These are phyloP conservation scores for Adansonia madagascariensis DNA, from an alignment of 441 rosid species.

Conservation along the genomic window DNA sequence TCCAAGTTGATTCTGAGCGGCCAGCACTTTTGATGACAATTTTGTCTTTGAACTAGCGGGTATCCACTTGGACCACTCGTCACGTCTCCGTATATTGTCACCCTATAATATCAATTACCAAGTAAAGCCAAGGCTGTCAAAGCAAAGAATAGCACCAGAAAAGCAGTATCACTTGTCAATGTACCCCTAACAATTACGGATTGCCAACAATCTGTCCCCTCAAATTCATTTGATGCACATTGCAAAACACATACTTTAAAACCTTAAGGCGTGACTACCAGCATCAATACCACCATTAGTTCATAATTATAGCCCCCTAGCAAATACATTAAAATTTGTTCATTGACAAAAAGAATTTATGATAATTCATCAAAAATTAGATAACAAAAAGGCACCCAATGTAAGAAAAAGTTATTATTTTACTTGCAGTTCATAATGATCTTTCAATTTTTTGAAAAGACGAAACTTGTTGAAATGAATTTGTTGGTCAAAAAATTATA, in stretches of 20 bases:
- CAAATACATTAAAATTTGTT: neutral
- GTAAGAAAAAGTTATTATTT: neutral
- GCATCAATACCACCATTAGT: neutral
- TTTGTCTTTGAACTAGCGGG: slow-evolving; percentile 38
- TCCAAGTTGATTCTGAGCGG: slow-evolving; percentile 41
- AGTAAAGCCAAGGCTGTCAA: slow-evolving; percentile 28
- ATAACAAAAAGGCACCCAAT: neutral
- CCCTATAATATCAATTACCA: slow-evolving; percentile 49
- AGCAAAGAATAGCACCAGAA: slow-evolving; percentile 16
- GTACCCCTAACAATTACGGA: neutral
- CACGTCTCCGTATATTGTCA: slow-evolving; percentile 69
- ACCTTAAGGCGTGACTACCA: neutral
- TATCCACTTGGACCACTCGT: slow-evolving; percentile 82
- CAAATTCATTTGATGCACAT: neutral
- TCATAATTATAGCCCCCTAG: neutral
- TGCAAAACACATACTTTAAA: neutral
- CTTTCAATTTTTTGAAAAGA: neutral
- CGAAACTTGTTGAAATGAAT: neutral
- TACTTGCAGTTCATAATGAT: neutral
- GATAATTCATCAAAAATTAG: neutral
- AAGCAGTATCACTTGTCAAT: slow-evolving; percentile 10
- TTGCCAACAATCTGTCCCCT: neutral
- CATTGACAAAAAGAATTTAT: neutral
- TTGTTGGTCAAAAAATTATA: neutral
- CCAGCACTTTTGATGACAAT: slow-evolving; percentile 37